Evolutionary conservation across 2,329 filamentous ascomycete genomes (phyloP), one percentile per base, ranked within the genome.

Genomic region (Penicillium sp.): DNA sequence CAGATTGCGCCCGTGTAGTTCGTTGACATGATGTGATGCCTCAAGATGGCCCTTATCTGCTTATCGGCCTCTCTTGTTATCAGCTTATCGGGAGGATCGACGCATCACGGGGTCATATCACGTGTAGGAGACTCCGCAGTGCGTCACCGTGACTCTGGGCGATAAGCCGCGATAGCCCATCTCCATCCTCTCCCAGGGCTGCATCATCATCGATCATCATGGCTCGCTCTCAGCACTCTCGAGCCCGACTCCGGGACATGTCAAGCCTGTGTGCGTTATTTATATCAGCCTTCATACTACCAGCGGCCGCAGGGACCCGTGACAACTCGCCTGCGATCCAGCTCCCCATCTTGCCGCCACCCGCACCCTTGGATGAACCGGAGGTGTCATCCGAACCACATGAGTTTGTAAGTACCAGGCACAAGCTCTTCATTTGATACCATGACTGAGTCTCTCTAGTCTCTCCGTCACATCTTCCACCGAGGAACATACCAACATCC

Each of bases 381-480:
- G 69, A 67, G 4, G 42, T 63, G 41, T 59, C 67, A 47, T 54
- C 66, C 15, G 66, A 68, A 20, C 66, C 60, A 17, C 70, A 75
- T 69, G 71, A 78, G 54, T 78, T 78, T 71, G 76, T 78, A 71
- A 61, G 70, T 61, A 55, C 10, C 15, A 34, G 38, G 28, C 35
- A 15, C 20, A 34, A n/a, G 2, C 11, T 17, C 2, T 14, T 20
- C 11, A 5, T 22, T 25, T 25, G 3, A 55, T 14, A 1, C 49
- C 45, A 49, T 12, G 56, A 41, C 35, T 57, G 39, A 64, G 54
- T 47, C 37, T 49, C 50, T 49, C 45, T 61, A 77, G 76, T 69
- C 71, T 6, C 85, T 99, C 58, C 88, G 92, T 69, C 94, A 99
- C 77, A 88, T 98, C 70, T 95, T 91, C 78, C 93, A 97, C 74